phyloP scores from a whole-genome alignment of 2,329 filamentous ascomycete species.

The Penicillium oxalicum region DNA sequence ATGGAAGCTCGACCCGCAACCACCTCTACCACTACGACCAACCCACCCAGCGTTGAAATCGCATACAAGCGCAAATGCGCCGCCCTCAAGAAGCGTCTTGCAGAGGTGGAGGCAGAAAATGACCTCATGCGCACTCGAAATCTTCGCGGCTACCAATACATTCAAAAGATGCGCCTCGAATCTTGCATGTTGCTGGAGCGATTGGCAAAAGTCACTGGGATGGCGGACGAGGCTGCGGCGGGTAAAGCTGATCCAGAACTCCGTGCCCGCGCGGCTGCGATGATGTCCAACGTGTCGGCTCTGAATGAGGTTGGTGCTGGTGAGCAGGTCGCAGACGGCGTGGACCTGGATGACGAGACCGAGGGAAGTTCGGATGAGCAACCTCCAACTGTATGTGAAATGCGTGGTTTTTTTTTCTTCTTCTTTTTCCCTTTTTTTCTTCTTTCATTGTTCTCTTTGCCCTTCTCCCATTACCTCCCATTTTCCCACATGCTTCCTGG shows the following conservation, averaged over 20 bases:
- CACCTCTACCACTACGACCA: constrained; percentile 32
- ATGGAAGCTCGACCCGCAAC: constrained; percentile 27
- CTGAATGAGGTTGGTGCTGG: constrained; percentile 19
- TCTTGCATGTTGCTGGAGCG: constrained; percentile 41
- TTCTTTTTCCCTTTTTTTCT: neutral
- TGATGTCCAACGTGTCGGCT: constrained; percentile 24
- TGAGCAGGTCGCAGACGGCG: constrained; percentile 17
- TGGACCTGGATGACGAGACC: constrained; percentile 38
- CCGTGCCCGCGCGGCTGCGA: constrained; percentile 31
- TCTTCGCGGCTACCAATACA: constrained; percentile 70
- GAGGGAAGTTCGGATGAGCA: constrained; percentile 42
- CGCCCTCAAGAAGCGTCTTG: constrained; percentile 82
- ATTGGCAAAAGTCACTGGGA: constrained; percentile 37
- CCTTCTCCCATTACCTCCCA: neutral
- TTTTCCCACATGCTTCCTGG: no score
- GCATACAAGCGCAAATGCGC: constrained; percentile 97
- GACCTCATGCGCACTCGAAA: constrained; percentile 76
- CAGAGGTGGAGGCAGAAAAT: constrained; percentile 87
- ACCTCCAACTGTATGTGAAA: constrained; percentile 35
- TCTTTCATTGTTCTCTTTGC: neutral
- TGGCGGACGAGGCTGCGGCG: constrained; percentile 35
- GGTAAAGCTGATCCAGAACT: constrained; percentile 30
- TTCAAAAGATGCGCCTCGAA: constrained; percentile 79
- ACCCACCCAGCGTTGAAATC: constrained; percentile 86
- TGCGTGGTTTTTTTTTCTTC: neutral